Percentiles rank a stretch among this genome's conserved stretches.
Evolutionary conservation across 257 asterid genomes (phyloP).

Genomic region (Mitragyna speciosa): DNA sequence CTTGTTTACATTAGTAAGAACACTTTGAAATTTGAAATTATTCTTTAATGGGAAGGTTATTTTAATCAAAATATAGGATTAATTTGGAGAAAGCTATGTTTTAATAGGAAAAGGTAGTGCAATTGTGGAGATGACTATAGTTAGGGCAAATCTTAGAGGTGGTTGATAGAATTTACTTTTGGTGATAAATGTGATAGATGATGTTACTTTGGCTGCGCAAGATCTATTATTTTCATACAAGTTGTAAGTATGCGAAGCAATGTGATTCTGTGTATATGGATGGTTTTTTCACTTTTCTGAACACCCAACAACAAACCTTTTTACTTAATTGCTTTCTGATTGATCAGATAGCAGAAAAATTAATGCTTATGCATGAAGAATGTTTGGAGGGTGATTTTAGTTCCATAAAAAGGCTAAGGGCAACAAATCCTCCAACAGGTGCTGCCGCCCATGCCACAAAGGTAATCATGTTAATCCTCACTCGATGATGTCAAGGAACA

Average conservation of each 20-base stretch:
- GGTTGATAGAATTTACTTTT: background rate
- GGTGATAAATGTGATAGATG: background rate
- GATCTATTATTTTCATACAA: background rate
- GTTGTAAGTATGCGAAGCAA: background rate
- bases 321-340: background rate
- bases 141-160: background rate
- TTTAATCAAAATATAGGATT: background rate
- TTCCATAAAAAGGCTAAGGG: constrained; percentile 44
- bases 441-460: constrained; percentile 36
- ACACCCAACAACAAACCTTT: background rate
- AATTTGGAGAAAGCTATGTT: background rate
- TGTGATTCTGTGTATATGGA: background rate
- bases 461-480: constrained; percentile 28
- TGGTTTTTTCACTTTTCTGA: background rate
- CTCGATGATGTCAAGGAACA: background rate
- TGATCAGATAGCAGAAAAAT: constrained; percentile 32
- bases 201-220: background rate
- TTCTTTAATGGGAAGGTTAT: background rate
- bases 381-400: constrained; percentile 62
- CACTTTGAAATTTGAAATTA: background rate
- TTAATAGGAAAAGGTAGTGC: background rate
- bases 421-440: constrained; percentile 33
- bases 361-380: constrained; percentile 73
- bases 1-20: background rate
- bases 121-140: background rate